Percentiles rank a stretch among this genome's conserved stretches.
Evolutionary conservation across 306 rosid species (phyloP).

Genomic region (Pterocarpus macrocarpus): DNA sequence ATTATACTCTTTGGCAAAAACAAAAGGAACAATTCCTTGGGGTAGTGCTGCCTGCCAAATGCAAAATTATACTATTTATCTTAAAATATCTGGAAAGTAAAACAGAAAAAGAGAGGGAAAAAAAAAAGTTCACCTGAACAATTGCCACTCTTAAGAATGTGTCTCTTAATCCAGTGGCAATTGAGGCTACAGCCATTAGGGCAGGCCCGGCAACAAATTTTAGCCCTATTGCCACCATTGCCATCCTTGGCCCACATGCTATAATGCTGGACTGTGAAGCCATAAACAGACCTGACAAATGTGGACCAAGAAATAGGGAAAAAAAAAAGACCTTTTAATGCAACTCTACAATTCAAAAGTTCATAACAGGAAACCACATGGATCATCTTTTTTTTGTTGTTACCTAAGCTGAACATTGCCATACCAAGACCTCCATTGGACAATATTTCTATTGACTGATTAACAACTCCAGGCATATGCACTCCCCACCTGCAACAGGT

Average conservation of each 20-base stretch:
- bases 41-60: slow-evolving; percentile 93
- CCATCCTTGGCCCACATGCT: slow-evolving; percentile 82
- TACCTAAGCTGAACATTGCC: slow-evolving; percentile 99
- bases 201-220: slow-evolving; percentile 79
- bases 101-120: not conserved
- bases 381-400: not conserved
- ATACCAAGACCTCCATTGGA: slow-evolving; percentile 91
- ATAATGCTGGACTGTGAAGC: slow-evolving; percentile 75
- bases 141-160: slow-evolving; percentile 68
- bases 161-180: slow-evolving; percentile 68
- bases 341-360: slow-evolving; percentile 10
- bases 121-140: slow-evolving; percentile 67
- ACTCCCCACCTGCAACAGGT: slow-evolving; percentile 72
- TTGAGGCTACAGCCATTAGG: slow-evolving; percentile 79
- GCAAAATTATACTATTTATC: slow-evolving; percentile 24
- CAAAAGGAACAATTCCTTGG: slow-evolving; percentile 96
- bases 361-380: not conserved
- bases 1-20: slow-evolving; percentile 89
- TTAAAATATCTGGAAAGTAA: slow-evolving; percentile 37
- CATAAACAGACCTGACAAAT: slow-evolving; percentile 73
- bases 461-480: slow-evolving; percentile 71
- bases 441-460: slow-evolving; percentile 64
- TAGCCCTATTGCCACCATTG: slow-evolving; percentile 51
- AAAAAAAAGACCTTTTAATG: slow-evolving; percentile 39
- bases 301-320: slow-evolving; percentile 21